Base-by-base conservation (phyloP, 2,329 filamentous ascomycete species). In the Aspergillus spinulosporus region DNA sequence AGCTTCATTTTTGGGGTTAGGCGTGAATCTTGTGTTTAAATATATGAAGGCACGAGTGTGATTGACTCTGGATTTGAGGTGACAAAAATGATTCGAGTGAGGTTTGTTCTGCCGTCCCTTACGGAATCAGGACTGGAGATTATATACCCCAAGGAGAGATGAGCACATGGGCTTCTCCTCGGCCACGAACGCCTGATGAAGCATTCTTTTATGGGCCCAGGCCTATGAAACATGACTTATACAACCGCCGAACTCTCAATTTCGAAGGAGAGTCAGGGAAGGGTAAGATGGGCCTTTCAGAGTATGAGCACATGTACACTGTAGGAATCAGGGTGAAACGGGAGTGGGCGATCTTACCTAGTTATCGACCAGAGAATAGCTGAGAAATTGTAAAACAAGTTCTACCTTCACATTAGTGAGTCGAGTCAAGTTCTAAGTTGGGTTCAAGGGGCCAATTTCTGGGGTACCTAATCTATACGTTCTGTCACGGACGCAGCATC, bases 1-100 rank as follows among this genome's bases (percentile, higher is more conserved):
- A 58, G 34, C 47, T 58, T 58, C 56, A 58, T 58, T 48, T n/a
- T 58, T 52, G 9, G 9, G 9, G 50, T 42, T 5, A 14, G 34
- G 32, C 32, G 32, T 7, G 32, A 34, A 34, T 34, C 6, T 34
- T 34, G 32, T 7, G 32, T 34, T 11, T 34, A 12, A 37, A 12
- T 37, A 37, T 21, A 21, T 21, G 21, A 21, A 21, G 21, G 21
- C 21, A 21, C 21, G 21, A 21, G 21, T 21, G 21, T 21, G 21
- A 21, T 21, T 21, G 21, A 21, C 21, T 21, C 21, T 21, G 21
- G 21, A 21, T 21, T 21, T 21, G 21, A 21, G 21, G 21, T 21
- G 21, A 21, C 21, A 21, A 21, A 21, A 21, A 21, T 21, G 21
- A 21, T 21, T 21, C 21, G 21, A 21, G 21, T 21, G 21, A 21